Base-by-base conservation (phyloP, 208 protist genomes). In the Spongospora subterranea region DNA sequence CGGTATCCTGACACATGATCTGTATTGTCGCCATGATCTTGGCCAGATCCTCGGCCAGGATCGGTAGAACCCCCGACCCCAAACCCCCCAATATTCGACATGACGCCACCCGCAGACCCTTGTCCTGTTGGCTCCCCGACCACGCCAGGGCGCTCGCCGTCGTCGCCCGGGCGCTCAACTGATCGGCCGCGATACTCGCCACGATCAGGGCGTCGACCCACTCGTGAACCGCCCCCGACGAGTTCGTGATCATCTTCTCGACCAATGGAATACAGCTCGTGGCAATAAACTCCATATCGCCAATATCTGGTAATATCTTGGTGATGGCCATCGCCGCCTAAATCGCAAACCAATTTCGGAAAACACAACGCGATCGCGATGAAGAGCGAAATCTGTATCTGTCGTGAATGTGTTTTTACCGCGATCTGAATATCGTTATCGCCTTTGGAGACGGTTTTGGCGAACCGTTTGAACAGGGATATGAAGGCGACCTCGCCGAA, bases 171-270 rank as follows among this genome's bases (percentile, higher is more conserved):
- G 35, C n/a, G 13, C 35, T 82, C 17, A n/a, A 6, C 71, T 13
- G 71, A 35, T 43, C 71, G 6, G 35, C 71, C 6, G 71, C 71
- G 35, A 43, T 35, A n/a, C 17, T 17, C 17, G 35, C n/a, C 6
- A 43, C 71, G 13, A 82, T 35, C n/a, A 82, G 71, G n/a, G 71
- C 71, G 17, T 82, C 71, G 13, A 82, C 71, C 71, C 71, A 82
- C 35, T 35, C 17, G 17, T 6, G 71, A 6, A 35, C n/a, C 71
- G n/a, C n/a, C 35, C 71, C 71, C 6, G 6, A 6, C 17, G n/a
- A 20, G 35, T 13, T 45, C 71, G 17, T 6, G 71, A 82, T 82
- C 35, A 35, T 82, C 71, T 82, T 82, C 71, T 82, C 17, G 71
- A 82, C 35, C 17, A 82, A 82, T 6, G 71, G 71, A 43, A 82